phyloP scores from a whole-genome alignment of 306 rosid species.

The Geum urbanum region DNA sequence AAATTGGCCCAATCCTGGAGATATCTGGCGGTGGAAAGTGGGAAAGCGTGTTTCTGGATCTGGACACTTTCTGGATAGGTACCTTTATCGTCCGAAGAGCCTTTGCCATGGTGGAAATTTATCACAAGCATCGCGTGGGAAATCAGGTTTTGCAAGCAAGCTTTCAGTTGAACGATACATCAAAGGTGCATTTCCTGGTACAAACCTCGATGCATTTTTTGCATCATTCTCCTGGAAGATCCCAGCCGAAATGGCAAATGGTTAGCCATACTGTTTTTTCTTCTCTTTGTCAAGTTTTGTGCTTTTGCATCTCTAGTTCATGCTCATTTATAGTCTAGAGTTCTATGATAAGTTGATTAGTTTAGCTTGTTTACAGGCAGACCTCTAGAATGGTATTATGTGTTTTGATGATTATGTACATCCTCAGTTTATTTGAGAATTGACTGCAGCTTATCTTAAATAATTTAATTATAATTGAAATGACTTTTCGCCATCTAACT shows the following conservation, averaged over 20 bases:
- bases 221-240: conserved; percentile 74
- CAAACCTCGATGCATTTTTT: conserved; percentile 49
- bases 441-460: neutral
- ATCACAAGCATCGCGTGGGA: conserved; percentile 17
- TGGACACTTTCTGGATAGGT: conserved; percentile 70
- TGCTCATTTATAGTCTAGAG: neutral
- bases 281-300: neutral
- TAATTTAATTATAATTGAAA: neutral
- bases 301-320: neutral
- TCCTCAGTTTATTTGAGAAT: neutral
- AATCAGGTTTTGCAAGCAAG: conserved; percentile 60
- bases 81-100: conserved; percentile 58
- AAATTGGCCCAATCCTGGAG: conserved; percentile 78
- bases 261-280: conserved; percentile 28
- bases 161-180: conserved; percentile 62
- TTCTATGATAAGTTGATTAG: neutral
- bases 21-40: conserved; percentile 74
- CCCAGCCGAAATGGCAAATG: conserved; percentile 43
- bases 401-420: neutral
- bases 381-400: neutral
- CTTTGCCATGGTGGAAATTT: conserved; percentile 13
- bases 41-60: conserved; percentile 50
- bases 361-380: neutral
- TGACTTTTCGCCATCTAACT: neutral
- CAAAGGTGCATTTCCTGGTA: conserved; percentile 35